These are phyloP conservation scores for Yamadazyma aaseri DNA, from an alignment of 1,139 yeast species.

Conservation along the genomic window DNA sequence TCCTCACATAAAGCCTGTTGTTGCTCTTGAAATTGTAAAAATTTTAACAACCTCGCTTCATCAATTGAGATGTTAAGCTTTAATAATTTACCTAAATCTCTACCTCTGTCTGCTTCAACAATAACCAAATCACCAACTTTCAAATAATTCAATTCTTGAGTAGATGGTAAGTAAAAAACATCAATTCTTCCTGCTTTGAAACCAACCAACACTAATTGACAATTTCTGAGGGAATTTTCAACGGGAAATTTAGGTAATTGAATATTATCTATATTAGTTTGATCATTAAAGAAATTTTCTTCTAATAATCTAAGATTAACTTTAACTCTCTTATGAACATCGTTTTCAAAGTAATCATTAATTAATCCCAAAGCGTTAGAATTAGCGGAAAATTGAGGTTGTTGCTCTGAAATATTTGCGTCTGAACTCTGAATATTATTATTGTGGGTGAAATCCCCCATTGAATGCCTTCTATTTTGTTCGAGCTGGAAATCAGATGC, in stretches of 20 bases:
- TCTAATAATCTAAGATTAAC: slow-evolving; percentile 28
- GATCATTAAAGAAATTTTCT: slow-evolving; percentile 26
- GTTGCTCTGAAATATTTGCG: too few species aligned
- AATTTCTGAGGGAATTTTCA: slow-evolving; percentile 32
- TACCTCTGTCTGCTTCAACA: slow-evolving; percentile 97
- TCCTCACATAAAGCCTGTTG: slow-evolving; percentile 47
- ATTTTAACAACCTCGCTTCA: slow-evolving; percentile 55
- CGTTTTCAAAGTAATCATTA: slow-evolving; percentile 36
- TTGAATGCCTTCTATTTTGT: slow-evolving; percentile 11
- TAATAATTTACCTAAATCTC: slow-evolving; percentile 81
- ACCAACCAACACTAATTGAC: slow-evolving; percentile 61
- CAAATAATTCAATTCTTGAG: slow-evolving; percentile 19
- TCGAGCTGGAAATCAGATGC: slow-evolving; percentile 5
- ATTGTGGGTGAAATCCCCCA: slow-evolving; percentile 11
- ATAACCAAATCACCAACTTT: slow-evolving; percentile 77
- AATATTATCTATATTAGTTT: slow-evolving; percentile 22
- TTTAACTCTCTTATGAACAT: slow-evolving; percentile 42
- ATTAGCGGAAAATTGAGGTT: too few species aligned
- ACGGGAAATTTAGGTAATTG: slow-evolving; percentile 45
- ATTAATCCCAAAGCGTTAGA: slow-evolving; percentile 21
- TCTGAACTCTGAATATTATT: too few species aligned
- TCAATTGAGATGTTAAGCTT: slow-evolving; percentile 66
- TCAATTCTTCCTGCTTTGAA: slow-evolving; percentile 88
- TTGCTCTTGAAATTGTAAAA: slow-evolving; percentile 56
- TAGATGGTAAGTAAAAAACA: slow-evolving; percentile 65